These are phyloP conservation scores for Psilocybe cubensis DNA, from an alignment of 768 basidiomycete genomes.

Conservation along the genomic window DNA sequence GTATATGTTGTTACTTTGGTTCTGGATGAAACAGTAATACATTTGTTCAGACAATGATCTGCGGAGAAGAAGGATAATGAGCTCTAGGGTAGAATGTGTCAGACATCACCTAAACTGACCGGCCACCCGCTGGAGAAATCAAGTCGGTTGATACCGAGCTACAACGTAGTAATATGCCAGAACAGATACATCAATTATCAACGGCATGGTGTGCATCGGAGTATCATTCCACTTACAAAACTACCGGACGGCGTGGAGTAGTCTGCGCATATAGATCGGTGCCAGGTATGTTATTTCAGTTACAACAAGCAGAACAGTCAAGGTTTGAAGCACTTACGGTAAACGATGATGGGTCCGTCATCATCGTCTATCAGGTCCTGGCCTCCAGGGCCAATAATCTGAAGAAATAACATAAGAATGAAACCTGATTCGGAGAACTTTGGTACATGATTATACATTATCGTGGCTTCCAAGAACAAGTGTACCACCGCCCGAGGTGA, in stretches of 20 bases:
- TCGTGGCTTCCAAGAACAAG: slow-evolving; percentile 50
- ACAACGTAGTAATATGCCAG: not conserved
- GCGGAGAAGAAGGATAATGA: not conserved
- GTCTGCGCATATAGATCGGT: too few species aligned
- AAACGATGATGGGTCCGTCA: slow-evolving; percentile 50
- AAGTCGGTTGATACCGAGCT: slow-evolving; percentile 51
- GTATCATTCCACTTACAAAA: slow-evolving; percentile 40
- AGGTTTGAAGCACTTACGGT: slow-evolving; percentile 40
- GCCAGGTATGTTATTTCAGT: not conserved
- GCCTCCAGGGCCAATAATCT: slow-evolving; percentile 60
- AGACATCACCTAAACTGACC: too few species aligned
- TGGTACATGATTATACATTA: slow-evolving; percentile 35
- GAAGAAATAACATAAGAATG: not conserved
- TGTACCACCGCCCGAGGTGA: slow-evolving; percentile 55
- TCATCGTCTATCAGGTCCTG: slow-evolving; percentile 49
- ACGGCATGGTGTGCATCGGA: too few species aligned
- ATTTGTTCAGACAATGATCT: slow-evolving; percentile 5
- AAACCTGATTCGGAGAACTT: too few species aligned
- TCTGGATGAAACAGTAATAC: too few species aligned
- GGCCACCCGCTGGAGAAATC: slow-evolving; percentile 57
- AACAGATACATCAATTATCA: too few species aligned
- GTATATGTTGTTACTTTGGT: too few species aligned
- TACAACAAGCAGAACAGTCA: not conserved
- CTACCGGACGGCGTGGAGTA: slow-evolving; percentile 52
- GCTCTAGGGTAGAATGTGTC: not conserved